phyloP scores from a whole-genome alignment of 2,329 filamentous ascomycete genomes.

The Ceratocystiopsis brevicomis region DNA sequence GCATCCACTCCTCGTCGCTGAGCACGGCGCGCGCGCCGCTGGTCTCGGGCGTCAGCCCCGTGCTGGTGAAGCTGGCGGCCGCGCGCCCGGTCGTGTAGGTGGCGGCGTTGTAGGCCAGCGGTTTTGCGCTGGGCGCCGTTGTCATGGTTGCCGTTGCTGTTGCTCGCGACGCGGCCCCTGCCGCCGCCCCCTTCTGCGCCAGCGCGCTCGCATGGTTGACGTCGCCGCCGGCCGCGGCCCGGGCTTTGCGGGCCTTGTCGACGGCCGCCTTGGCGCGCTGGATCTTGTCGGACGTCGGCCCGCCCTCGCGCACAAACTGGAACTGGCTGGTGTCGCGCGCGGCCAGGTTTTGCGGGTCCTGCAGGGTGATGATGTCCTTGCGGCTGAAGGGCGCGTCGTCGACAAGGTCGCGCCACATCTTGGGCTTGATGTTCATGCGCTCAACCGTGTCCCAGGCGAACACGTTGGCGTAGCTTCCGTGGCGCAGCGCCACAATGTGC shows the following conservation, averaged over 20 bases:
- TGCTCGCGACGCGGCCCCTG: conserved; percentile 22
- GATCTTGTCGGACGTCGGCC: conserved; percentile 61
- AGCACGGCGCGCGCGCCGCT: conserved; percentile 71
- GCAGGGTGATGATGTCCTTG: conserved; percentile 86
- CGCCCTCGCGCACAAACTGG: conserved; percentile 73
- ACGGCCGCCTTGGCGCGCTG: conserved; percentile 82
- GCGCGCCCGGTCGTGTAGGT: conserved; percentile 78
- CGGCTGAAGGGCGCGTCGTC: conserved; percentile 73
- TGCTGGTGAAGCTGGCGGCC: conserved; percentile 88
- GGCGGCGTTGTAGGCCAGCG: conserved; percentile 64
- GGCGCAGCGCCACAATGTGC: conserved; percentile 73
- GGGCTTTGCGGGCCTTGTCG: conserved; percentile 66
- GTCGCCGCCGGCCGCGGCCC: conserved; percentile 41
- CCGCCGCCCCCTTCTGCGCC: conserved; percentile 14
- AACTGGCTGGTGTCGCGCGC: conserved; percentile 70
- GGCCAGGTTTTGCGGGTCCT: conserved; percentile 83
- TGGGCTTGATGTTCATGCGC: conserved; percentile 86
- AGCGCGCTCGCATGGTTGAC: conserved; percentile 27
- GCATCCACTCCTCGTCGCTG: conserved; percentile 90
- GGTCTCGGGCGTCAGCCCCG: conserved; percentile 80
- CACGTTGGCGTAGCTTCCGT: conserved; percentile 74
- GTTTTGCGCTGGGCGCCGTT: too few relatives aligned
- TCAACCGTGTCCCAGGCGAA: conserved; percentile 94
- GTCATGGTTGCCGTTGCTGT: neutral
- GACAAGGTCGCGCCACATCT: conserved; percentile 84